Evolutionary conservation across 2,329 filamentous ascomycete genomes (phyloP).

Genomic region (Aspergillus sp.): DNA sequence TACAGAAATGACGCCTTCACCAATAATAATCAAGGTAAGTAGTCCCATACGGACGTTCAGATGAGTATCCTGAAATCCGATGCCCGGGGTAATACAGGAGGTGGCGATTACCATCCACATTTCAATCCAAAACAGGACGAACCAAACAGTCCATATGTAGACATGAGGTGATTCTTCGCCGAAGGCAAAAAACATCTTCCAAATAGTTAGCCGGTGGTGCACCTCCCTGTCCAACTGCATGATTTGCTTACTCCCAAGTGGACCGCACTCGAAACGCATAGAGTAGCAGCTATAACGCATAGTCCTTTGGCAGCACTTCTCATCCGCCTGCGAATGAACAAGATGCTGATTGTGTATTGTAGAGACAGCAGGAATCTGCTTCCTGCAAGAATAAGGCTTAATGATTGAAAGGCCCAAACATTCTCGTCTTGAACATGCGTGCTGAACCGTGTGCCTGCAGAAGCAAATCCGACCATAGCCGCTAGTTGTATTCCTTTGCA

Average conservation of each 20-base stretch:
- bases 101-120: constrained; percentile 52
- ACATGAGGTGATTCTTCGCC: constrained; percentile 20
- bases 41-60: constrained; percentile 64
- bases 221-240: not conserved
- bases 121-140: constrained; percentile 56
- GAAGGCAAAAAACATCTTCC: constrained; percentile 38
- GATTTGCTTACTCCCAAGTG: constrained; percentile 28
- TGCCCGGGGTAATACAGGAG: constrained; percentile 55
- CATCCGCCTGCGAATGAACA: constrained; percentile 29
- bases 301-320: constrained; percentile 27
- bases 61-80: constrained; percentile 63
- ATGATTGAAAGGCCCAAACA: constrained; percentile 45
- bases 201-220: constrained; percentile 4
- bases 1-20: constrained; percentile 65
- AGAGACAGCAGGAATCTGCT: constrained; percentile 55
- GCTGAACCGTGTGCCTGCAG: constrained; percentile 53
- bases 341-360: constrained; percentile 51
- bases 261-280: constrained; percentile 28
- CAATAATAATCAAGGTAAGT: constrained; percentile 65
- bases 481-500: constrained; percentile 62
- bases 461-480: constrained; percentile 65
- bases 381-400: constrained; percentile 48
- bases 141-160: constrained; percentile 53
- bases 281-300: constrained; percentile 27
- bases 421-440: constrained; percentile 41